phyloP scores from a whole-genome alignment of 371 early-diverging fungal species.

The Syncephalastrum contaminatum region DNA sequence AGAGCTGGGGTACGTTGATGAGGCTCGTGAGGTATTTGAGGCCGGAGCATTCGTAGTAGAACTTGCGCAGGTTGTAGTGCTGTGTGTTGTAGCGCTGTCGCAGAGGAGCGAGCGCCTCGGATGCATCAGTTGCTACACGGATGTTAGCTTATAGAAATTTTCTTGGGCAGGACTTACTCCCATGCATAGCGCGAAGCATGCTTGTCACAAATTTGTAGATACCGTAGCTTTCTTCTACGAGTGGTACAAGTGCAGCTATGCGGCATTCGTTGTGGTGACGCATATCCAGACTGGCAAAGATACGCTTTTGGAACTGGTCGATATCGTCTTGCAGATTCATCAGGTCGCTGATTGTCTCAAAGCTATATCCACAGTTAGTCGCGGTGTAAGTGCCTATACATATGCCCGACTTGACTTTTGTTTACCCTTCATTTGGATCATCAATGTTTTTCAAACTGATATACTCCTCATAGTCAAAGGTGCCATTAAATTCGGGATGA shows the following conservation, averaged over 20 bases:
- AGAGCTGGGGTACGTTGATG: conserved; percentile 85
- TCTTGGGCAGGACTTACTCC: conserved; percentile 56
- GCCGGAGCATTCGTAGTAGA: conserved; percentile 89
- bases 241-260: conserved; percentile 91
- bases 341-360: conserved; percentile 91
- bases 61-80: conserved; percentile 83
- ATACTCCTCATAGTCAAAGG: conserved; percentile 96
- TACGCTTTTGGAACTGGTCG: conserved; percentile 85
- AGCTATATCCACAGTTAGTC: conserved; percentile 39
- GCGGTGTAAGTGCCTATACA: not conserved
- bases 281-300: conserved; percentile 83
- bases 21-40: conserved; percentile 89
- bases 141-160: not conserved
- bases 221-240: conserved; percentile 93
- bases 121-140: conserved; percentile 57
- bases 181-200: conserved; percentile 96
- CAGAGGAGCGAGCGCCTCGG: conserved; percentile 86
- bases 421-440: conserved; percentile 95
- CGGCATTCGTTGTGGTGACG: conserved; percentile 91
- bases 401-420: not conserved
- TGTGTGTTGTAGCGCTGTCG: conserved; percentile 81
- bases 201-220: conserved; percentile 93
- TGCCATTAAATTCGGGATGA: conserved; percentile 94
- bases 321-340: conserved; percentile 88
- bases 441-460: conserved; percentile 87